A percentile compares a stretch with the other conserved stretches of the same genome.
These are phyloP conservation scores for Verticillium albo-atrum DNA, from an alignment of 2,329 filamentous ascomycete genomes.

Conservation along the genomic window DNA sequence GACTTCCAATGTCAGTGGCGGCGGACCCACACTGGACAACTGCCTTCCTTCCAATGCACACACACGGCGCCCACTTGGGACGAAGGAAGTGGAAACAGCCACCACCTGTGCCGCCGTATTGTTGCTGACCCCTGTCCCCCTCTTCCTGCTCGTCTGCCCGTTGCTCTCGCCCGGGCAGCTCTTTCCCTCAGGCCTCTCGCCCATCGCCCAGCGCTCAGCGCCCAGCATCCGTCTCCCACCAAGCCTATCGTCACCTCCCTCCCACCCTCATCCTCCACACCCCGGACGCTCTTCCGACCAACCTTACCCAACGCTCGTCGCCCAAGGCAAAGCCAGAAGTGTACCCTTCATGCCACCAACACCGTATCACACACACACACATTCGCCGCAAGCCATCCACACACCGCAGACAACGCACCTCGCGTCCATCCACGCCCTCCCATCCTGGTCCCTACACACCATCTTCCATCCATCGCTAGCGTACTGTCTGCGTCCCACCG, in stretches of 20 bases:
- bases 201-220: too few species aligned
- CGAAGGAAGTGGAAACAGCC: background rate
- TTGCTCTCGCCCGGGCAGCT: background rate
- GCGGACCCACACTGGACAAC: background rate
- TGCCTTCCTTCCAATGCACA: background rate
- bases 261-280: background rate
- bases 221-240: background rate
- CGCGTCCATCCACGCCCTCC: constrained; percentile 2
- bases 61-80: background rate
- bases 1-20: background rate
- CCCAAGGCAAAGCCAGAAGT: background rate
- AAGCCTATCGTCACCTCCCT: background rate
- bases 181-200: background rate
- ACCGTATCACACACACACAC: background rate
- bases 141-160: background rate
- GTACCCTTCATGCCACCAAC: background rate
- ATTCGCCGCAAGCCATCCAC: background rate
- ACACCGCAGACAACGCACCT: constrained; percentile 5
- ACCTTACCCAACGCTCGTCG: background rate
- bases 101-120: background rate
- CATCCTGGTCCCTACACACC: constrained; percentile 2
- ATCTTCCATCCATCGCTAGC: constrained; percentile 6
- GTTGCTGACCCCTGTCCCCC: background rate
- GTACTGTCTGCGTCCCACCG: constrained; percentile 14
- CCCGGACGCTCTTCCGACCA: background rate